Base-by-base conservation (phyloP, 169 alveolate genomes). In the Pseudocohnilembus persalinus region DNA sequence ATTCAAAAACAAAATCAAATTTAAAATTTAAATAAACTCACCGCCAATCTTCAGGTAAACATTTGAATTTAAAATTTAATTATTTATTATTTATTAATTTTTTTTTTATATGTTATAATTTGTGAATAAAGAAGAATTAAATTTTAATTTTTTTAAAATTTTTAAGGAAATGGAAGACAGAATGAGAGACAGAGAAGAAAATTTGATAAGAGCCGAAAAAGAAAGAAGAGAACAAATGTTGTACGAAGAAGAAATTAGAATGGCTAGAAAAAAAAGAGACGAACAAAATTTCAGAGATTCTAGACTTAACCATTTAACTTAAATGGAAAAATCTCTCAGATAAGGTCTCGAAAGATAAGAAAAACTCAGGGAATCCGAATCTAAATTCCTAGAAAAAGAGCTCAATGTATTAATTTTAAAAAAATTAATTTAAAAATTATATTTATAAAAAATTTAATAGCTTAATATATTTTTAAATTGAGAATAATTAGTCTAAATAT, bases 171-270 rank as follows among this genome's bases (percentile, higher is more conserved):
- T 49, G 20, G 68, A 49, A 49, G 68, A 49, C 20, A 49, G 68
- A 20, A 11, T 49, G 68, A 49, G 68, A 32, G 86, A 86, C 6
- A 86, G 81, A 33, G 32, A 86, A 75, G 78, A 78, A 26, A 31
- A 76, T 0, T 73, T 79, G 6, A 33, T 86, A 35, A 31, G 79
- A 33, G 85, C 76, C 27, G 83, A 86, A 34, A 81, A 73, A 31
- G 87, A 86, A 0, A 86, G 87, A 81, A 73, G 83, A 65, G 87
- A 80, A 32, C 28, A 80, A 30, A 74, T 86, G 35, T 77, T 74
- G 72, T 86, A 86, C 30, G 79, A 86, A 75, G 78, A 74, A 35
- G 86, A 86, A 81, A 86, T 86, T 85, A 73, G 87, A 81, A 77
- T 79, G 6, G 25, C 68, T 31, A 74, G 80, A 27, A 6, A 77